Evolutionary conservation across 768 basidiomycete species (phyloP), one percentile per base, ranked within the genome.

Genomic region (Nidularia sp.): DNA sequence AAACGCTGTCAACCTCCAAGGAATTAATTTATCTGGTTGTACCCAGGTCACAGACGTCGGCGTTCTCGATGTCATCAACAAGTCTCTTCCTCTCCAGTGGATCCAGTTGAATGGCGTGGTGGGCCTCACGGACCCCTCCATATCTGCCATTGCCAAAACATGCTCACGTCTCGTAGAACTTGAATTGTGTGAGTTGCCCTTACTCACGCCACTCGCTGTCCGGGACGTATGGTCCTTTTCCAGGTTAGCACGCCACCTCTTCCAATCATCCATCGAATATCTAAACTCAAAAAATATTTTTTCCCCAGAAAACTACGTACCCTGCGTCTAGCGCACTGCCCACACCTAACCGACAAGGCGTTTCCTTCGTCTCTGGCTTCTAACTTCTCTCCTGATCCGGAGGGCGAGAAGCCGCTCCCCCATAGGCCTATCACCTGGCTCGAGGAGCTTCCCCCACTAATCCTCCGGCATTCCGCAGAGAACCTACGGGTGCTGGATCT

Each of bases 151-250:
- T 57, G 86, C 84, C 13, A 85, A 81, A 51, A 76, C 82, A 7
- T 92, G 90, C 63, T 83, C 88, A 3, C 78, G 81, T 53, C 81
- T 97, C 25, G 72, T 88, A 50, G 93, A 95, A 66, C 73, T 96
- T 55, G 93, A 97, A 62, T 70, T 95, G 35, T 83, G 71, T 60
- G 79, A 79, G 60, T 83, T 92, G 54, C 79, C 81, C 7, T 73
- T 83, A 39, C 60, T 97, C 50, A 89, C 88, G 6, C 78, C 81
- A 5, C 64, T 78, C 45, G 84, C 90, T 0, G 75, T 92, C 34
- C 81, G 87, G 35, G 90, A 92, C 61, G 75, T 97, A n/a, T 88
- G 93, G 78, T 76, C 78, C 32, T 90, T 84, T 67, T 87, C 87
- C 44, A 82, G 77, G 70, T 78, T 66, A 60, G 75, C 60, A 6